Evolutionary conservation across 164 flowering plant genomes (phyloP).

Genomic region (Sedum album): DNA sequence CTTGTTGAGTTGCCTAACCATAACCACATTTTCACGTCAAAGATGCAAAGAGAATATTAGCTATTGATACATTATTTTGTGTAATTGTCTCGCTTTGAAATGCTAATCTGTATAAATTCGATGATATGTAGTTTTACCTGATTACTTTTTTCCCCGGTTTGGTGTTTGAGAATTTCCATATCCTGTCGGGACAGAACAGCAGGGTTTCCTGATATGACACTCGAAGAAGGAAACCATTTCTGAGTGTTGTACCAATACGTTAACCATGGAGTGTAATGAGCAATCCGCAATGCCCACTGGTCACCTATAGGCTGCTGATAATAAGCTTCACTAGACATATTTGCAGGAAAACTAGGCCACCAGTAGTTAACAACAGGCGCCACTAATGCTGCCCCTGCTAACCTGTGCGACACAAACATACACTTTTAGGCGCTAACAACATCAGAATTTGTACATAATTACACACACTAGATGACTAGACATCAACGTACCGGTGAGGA

Average conservation of each 20-base stretch:
- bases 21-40: neutral
- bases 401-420: slow-evolving; percentile 20
- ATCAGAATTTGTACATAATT: too few relatives aligned
- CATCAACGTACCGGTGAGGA: slow-evolving; percentile 34
- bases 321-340: slow-evolving; percentile 27
- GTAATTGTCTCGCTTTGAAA: neutral
- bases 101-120: too few relatives aligned
- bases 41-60: neutral
- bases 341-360: slow-evolving; percentile 47
- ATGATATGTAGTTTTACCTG: slow-evolving; percentile 8
- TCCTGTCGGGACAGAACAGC: slow-evolving; percentile 28
- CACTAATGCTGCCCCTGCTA: slow-evolving; percentile 46
- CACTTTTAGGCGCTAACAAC: neutral
- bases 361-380: slow-evolving; percentile 48
- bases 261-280: slow-evolving; percentile 38
- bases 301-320: slow-evolving; percentile 23
- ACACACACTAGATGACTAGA: neutral
- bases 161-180: slow-evolving; percentile 18
- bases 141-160: slow-evolving; percentile 1
- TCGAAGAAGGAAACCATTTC: slow-evolving; percentile 28
- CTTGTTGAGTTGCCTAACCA: slow-evolving; percentile 8
- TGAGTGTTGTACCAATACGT: slow-evolving; percentile 55
- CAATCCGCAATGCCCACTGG: slow-evolving; percentile 37
- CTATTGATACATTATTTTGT: neutral
- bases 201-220: slow-evolving; percentile 17